Base-by-base conservation (phyloP, 2,329 filamentous ascomycete species). In the Colletotrichum scovillei region DNA sequence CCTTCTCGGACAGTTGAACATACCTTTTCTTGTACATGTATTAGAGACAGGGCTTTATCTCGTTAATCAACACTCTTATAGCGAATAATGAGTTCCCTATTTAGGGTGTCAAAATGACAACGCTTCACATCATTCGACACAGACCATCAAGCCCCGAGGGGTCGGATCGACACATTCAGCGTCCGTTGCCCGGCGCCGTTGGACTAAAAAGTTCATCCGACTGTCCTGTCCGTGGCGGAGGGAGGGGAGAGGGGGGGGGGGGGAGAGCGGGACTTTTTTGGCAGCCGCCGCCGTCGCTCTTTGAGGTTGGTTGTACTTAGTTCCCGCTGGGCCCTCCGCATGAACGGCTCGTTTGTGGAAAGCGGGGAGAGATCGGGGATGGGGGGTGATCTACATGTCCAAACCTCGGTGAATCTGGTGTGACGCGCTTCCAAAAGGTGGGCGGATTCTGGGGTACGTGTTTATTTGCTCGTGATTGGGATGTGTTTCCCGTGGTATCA, bases 121-220 rank as follows among this genome's bases (percentile, higher is more conserved):
- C 26, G n/a, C 24, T n/a, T n/a, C 14, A 14, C 38, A 52, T 9
- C 12, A 12, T 59, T 5, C 57, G 6, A 26, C 57, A 12, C 6
- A n/a, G 2, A 14, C 12, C 28, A 30, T 8, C 26, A 30, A 63
- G 16, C n/a, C 19, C 12, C 19, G 28, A 38, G 22, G 26, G 11
- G 5, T 12, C 14, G 52, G 19, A n/a, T 11, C n/a, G 38, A 16
- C 14, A 19, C 14, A 42, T n/a, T 26, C 30, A 24, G 58, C 6
- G 4, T 16, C 19, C 59, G 24, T 24, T 7, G 11, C 19, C 35
- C 14, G 52, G 5, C 28, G 32, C 70, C 60, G 67, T 70, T 70
- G 70, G 67, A 9, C 19, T 49, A 49, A 60, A 60, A 66, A 9
- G 49, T 65, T 66, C 60, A 26, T 59, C 70, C 70, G 67, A 56